Base-by-base conservation (phyloP, 2,329 filamentous ascomycete genomes). In the Aspergillus uvarum region DNA sequence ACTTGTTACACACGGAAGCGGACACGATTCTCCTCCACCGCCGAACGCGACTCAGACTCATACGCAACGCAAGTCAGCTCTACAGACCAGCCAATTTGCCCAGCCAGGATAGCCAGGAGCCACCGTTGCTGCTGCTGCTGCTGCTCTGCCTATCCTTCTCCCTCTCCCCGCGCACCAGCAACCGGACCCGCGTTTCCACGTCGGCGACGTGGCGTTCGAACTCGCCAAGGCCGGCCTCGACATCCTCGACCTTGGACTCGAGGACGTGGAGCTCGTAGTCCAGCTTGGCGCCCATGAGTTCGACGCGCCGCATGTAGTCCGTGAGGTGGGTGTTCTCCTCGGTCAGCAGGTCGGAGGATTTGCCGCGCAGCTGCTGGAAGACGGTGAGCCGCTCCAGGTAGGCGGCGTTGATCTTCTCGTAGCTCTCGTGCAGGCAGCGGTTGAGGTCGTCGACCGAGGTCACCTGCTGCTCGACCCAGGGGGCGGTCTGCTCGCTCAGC, bases 201-300 rank as follows among this genome's bases (percentile, higher is more conserved):
- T 91, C 88, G 50, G 84, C 80, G 1, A 95, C 90, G 73, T 93
- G 89, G 52, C 85, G 82, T 74, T 93, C 90, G 74, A 96, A 96
- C 62, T 92, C 89, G 11, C 78, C 79, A 0, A 96, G 86, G 1
- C 90, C 90, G 62, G 92, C 89, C 70, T 96, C 92, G 8, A 96
- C 90, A 70, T 98, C 94, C 68, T 90, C 84, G 10, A 96, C 89
- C 68, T 92, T 92, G 51, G 88, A 87, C 52, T 87, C 82, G n/a
- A 98, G 80, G 16, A 87, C 87, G 61, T 89, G 86, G 62, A 97
- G 88, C 79, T 97, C 94, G 75, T 98, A 98, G 70, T 98, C 93
- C 58, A 98, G 81, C 75, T 93, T 93, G 21, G 92, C 91, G 2
- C 89, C 87, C 44, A 96, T 80, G 22, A 89, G 85, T 72, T 96